Evolutionary conservation across 2,329 filamentous ascomycete species (phyloP), one percentile per base, ranked within the genome.

Genomic region (Colletotrichum gloeosporioides): DNA sequence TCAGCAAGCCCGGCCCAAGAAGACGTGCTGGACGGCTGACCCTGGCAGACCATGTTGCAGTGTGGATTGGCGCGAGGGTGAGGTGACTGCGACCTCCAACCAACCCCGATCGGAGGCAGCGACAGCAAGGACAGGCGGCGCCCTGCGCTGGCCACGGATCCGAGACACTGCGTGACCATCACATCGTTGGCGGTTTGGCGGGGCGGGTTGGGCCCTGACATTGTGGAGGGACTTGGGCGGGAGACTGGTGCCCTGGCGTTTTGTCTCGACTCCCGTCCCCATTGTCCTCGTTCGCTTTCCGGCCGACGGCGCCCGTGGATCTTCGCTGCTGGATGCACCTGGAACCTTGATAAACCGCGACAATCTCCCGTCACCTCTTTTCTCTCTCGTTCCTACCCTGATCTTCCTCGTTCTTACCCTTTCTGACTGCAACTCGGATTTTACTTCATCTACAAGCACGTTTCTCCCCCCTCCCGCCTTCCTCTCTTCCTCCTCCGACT

Each of bases 91-190:
- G 67, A 69, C 31, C 49, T 36, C 31, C 31, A 34, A n/a, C 27
- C 29, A 31, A 62, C 25, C 18, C 13, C 18, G 31, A 32, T 62
- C 57, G 55, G 55, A 70, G 57, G 59, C 64, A 39, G 70, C 32
- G 57, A 76, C 69, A 57, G 69, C 57, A 69, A 61, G 67, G 32
- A 65, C 71, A 71, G 67, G 49, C 68, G 72, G 49, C 72, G 68
- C 32, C 67, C 72, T 71, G 73, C 62, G 70, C 70, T 68, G 73
- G 64, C 70, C 73, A 76, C 73, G 73, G 73, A 76, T 76, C 73
- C 73, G 73, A 76, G 73, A 76, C 73, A 76, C 73, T 76, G 73
- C 70, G 73, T 76, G 73, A 76, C 73, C 73, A 25, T 62, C 34
- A 39, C 31, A 65, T 62, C 44, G n/a, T 53, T 53, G 44, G n/a